These are phyloP conservation scores for Heterococcus sp. DNA, from an alignment of 108 stramenopile species.

Conservation along the genomic window DNA sequence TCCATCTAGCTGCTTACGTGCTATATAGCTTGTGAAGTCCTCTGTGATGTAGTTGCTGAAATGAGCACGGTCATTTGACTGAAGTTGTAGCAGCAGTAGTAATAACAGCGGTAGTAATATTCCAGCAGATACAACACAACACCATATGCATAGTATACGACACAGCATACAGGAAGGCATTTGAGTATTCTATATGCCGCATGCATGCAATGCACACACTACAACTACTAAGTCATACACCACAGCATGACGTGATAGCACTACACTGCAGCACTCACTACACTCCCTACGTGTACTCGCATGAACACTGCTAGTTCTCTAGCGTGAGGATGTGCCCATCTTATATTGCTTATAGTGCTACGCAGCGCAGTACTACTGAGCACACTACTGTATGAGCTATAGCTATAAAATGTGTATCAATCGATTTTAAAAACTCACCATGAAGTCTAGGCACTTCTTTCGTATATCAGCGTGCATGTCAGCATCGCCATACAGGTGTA, in stretches of 20 bases:
- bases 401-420: not conserved
- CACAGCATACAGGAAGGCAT: too few species aligned
- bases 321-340: not conserved
- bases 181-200: not conserved
- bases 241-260: not conserved
- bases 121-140: not conserved
- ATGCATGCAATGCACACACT: not conserved
- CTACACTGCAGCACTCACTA: not conserved
- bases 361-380: not conserved
- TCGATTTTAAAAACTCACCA: too few species aligned
- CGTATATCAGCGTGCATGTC: conserved; percentile 46
- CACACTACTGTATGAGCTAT: not conserved
- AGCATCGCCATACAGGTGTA: conserved; percentile 39
- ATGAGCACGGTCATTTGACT: conserved; percentile 15
- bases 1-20: conserved; percentile 32
- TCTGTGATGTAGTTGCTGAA: conserved; percentile 18
- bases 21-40: conserved; percentile 31
- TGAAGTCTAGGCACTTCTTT: conserved; percentile 26
- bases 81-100: not conserved
- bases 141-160: not conserved
- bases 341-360: not conserved
- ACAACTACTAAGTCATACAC: not conserved
- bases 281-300: not conserved
- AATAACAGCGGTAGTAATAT: not conserved
- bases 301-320: not conserved